Percentiles rank a stretch among this genome's conserved stretches.
phyloP scores from a whole-genome alignment of 345 rosid species.

The Jatropha curcas region DNA sequence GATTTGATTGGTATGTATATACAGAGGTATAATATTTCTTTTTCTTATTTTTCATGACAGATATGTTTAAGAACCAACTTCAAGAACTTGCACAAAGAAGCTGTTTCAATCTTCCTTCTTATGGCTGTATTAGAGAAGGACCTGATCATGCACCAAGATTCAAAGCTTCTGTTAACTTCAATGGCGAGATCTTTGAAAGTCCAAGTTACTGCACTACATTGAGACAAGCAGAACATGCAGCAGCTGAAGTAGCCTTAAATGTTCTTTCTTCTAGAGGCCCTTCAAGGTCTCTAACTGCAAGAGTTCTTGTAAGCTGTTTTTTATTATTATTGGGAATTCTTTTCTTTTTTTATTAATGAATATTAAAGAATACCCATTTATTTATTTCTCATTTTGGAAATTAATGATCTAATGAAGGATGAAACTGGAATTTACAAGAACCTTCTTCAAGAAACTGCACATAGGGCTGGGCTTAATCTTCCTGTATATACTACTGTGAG shows the following conservation, averaged over 20 bases:
- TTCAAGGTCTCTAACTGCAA: constrained; percentile 68
- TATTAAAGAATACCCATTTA: too few relatives aligned
- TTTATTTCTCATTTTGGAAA: constrained; percentile 9
- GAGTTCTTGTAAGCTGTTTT: constrained; percentile 55
- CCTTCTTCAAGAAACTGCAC: constrained; percentile 75
- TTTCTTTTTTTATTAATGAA: background rate
- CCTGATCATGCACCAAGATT: constrained; percentile 86
- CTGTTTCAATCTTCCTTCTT: constrained; percentile 74
- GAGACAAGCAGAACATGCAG: constrained; percentile 77
- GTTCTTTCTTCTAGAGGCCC: constrained; percentile 56
- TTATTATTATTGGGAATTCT: too few relatives aligned
- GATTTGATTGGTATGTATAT: constrained; percentile 8
- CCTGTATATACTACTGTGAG: constrained; percentile 69
- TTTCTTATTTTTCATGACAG: constrained; percentile 20
- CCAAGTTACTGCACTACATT: constrained; percentile 55
- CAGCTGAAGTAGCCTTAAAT: constrained; percentile 70
- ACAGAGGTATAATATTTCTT: background rate
- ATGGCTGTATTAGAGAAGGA: constrained; percentile 68
- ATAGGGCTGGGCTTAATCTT: constrained; percentile 67
- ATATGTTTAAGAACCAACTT: constrained; percentile 72
- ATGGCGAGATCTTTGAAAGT: constrained; percentile 69
- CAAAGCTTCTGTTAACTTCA: constrained; percentile 75
- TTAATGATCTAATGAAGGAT: constrained; percentile 54
- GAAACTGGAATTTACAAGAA: constrained; percentile 82
- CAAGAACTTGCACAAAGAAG: constrained; percentile 83